Evolutionary conservation across 106 monocot species (phyloP).

Genomic region (Platanthera zijinensis): DNA sequence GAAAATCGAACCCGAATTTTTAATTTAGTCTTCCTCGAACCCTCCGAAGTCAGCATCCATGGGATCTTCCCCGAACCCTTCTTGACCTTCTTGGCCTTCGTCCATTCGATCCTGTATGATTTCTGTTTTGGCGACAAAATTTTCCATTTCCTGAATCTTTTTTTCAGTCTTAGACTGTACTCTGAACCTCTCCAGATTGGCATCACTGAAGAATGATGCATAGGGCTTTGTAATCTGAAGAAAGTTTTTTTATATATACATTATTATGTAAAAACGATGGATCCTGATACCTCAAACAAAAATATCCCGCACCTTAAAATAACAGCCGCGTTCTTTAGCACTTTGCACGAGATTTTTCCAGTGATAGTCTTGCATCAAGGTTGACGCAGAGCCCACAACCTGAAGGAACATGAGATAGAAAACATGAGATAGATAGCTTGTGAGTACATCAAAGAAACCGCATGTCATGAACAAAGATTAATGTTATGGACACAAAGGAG

Average conservation of each 20-base stretch:
- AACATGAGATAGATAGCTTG: neutral
- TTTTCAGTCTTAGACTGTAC: constrained; percentile 15
- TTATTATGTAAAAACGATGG: neutral
- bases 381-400: constrained; percentile 91
- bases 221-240: constrained; percentile 72
- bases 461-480: neutral
- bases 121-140: constrained; percentile 17
- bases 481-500: neutral
- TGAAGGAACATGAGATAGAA: constrained; percentile 9
- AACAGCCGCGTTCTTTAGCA: constrained; percentile 62
- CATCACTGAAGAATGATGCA: constrained; percentile 58
- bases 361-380: constrained; percentile 78
- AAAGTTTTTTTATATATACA: too few species aligned
- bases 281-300: neutral
- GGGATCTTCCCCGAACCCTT: constrained; percentile 22
- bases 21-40: constrained; percentile 27
- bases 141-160: constrained; percentile 23
- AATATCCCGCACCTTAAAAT: constrained; percentile 44
- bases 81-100: constrained; percentile 7
- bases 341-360: constrained; percentile 71
- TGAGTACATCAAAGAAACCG: neutral
- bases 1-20: too few species aligned
- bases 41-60: constrained; percentile 44
- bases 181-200: constrained; percentile 42
- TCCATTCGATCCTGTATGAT: neutral